These are phyloP conservation scores for Magnolia officinalis DNA, from an alignment of 164 flowering plant genomes.

Conservation along the genomic window DNA sequence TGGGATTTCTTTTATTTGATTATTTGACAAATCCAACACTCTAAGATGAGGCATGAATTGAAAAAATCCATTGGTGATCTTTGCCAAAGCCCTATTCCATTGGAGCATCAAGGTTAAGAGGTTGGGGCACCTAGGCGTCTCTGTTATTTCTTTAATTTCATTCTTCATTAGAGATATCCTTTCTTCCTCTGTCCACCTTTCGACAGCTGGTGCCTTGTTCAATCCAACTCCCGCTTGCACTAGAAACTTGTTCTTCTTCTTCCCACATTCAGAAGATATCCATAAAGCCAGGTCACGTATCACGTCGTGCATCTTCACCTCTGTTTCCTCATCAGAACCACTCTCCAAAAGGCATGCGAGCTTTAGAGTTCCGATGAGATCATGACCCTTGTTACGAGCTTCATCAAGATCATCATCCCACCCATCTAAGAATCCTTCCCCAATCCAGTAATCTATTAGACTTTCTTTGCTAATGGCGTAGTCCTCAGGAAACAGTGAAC, in stretches of 20 bases:
- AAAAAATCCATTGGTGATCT: slow-evolving; percentile 6
- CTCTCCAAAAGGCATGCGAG: slow-evolving; percentile 15
- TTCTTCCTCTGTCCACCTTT: slow-evolving; percentile 13
- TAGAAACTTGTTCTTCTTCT: slow-evolving; percentile 1
- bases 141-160: background rate
- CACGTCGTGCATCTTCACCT: slow-evolving; percentile 16
- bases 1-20: slow-evolving; percentile 8
- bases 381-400: slow-evolving; percentile 9
- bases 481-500: slow-evolving; percentile 14
- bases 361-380: slow-evolving; percentile 10
- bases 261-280: slow-evolving; percentile 11
- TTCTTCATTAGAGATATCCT: slow-evolving; percentile 15
- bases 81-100: background rate
- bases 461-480: slow-evolving; percentile 1
- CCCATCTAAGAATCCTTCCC: slow-evolving; percentile 15
- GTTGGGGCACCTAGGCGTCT: slow-evolving; percentile 17
- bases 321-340: slow-evolving; percentile 5
- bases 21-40: slow-evolving; percentile 16
- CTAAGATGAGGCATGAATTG: slow-evolving; percentile 9
- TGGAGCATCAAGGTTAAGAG: slow-evolving; percentile 17
- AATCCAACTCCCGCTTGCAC: slow-evolving; percentile 6
- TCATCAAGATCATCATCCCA: slow-evolving; percentile 1
- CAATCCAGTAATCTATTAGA: slow-evolving; percentile 12
- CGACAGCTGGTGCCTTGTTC: background rate
- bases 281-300: slow-evolving; percentile 10